Base-by-base conservation (phyloP, 331 rosid genomes). In the Phaseolus coccineus region DNA sequence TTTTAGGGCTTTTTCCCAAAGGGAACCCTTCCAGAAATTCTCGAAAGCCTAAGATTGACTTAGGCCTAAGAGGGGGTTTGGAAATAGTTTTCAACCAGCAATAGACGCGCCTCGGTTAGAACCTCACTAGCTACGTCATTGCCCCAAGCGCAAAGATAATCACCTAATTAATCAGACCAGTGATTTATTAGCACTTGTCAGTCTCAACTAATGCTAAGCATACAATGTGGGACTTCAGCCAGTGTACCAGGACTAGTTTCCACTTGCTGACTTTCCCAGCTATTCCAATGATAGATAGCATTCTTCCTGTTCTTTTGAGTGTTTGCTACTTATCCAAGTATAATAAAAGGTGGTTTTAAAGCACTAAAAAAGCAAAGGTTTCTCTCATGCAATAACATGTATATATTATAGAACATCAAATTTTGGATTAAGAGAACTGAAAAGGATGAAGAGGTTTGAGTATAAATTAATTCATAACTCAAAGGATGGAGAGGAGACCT, bases 111-210 rank as follows among this genome's bases (percentile, higher is more conserved):
- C 89, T 94, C 94, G 83, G 87, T 89, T 89, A 90, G 85, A 46
- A 89, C 91, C 91, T 90, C 97, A 92, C 78, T 52, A 89, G 91
- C 97, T 88, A 84, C 93, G 87, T 89, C 94, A 90, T 92, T 93
- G 93, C 95, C 95, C 92, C 91, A 89, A 90, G 97, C 88, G 96
- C 97, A 93, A 89, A 91, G 88, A 89, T 87, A 19, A 19, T 19
- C 22, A 19, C 0, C 0, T 19, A 19, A 0, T 0, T 19, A 19
- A 19, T 19, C 22, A 19, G 22, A 19, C 22, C 22, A 48, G 55
- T 15, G 3, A 4, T 50, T 50, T 51, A 51, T 51, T 16, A 16
- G 8, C n/a, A 2, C 6, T 8, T 15, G 56, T 51, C 47, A 42
- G 13, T 42, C 3, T 42, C 0, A 8, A 0, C 1, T 2, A 1